Percentiles rank a stretch among this genome's conserved stretches.
Evolutionary conservation across 2,329 filamentous ascomycete species (phyloP).

Genomic region (Macrophomina phaseolina): DNA sequence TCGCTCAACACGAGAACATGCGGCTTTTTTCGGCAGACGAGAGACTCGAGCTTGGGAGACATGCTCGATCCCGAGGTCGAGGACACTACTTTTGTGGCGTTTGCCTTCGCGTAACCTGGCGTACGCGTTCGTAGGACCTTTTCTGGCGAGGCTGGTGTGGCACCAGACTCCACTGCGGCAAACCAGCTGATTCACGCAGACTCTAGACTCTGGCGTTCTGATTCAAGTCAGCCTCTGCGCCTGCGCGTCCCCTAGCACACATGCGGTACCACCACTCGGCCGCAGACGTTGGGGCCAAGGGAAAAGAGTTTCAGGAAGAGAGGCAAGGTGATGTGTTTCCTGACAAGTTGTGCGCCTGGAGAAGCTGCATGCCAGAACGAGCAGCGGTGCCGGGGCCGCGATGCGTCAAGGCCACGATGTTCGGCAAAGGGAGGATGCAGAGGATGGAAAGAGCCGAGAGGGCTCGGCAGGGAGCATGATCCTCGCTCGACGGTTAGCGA

Average conservation of each 20-base stretch:
- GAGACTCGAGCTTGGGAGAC: background rate
- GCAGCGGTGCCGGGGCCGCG: background rate
- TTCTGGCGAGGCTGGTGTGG: constrained; percentile 10
- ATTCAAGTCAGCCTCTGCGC: background rate
- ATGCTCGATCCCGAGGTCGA: background rate
- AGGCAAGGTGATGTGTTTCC: background rate
- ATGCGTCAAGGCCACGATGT: background rate
- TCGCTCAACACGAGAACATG: background rate
- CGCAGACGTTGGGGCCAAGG: background rate
- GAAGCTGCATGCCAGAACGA: background rate
- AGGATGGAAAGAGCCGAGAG: constrained; percentile 4
- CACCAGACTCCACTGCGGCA: constrained; percentile 14
- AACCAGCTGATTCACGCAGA: background rate
- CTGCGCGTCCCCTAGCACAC: constrained; percentile 18
- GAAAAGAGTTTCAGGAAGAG: background rate
- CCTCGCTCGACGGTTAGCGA: background rate
- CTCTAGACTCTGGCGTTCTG: background rate
- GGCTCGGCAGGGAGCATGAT: background rate
- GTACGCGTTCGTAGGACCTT: constrained; percentile 12
- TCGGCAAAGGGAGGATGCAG: background rate
- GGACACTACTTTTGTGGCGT: constrained; percentile 13
- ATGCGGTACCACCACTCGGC: constrained; percentile 6
- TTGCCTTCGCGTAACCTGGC: constrained; percentile 1
- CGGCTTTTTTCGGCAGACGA: background rate
- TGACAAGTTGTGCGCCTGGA: background rate